These are phyloP conservation scores for Irpex sp. DNA, from an alignment of 1,284 basidiomycete species.

Conservation along the genomic window DNA sequence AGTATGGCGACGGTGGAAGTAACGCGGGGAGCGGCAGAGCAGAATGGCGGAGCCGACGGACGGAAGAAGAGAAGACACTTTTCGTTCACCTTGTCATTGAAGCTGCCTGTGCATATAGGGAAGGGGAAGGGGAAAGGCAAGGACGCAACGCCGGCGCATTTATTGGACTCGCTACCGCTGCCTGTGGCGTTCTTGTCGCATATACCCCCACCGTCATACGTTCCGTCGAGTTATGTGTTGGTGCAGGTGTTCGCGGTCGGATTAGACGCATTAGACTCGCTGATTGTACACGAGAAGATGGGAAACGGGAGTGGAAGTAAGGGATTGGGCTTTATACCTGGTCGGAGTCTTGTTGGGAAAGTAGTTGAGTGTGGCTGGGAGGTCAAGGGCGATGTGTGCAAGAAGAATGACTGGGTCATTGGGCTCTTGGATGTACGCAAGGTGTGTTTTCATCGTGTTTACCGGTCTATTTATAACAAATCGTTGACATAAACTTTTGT, in stretches of 20 bases:
- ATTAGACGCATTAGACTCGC: constrained; percentile 69
- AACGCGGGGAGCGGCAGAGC: constrained; percentile 52
- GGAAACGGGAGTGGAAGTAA: constrained; percentile 21
- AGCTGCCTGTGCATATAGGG: constrained; percentile 11
- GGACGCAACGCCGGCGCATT: constrained; percentile 38
- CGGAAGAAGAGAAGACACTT: constrained; percentile 13
- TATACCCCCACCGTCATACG: constrained; percentile 69
- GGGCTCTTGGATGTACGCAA: constrained; percentile 75
- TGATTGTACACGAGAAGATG: constrained; percentile 50
- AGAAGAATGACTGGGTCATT: constrained; percentile 80
- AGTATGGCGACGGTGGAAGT: constrained; percentile 86
- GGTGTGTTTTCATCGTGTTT: constrained; percentile 40
- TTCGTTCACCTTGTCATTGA: constrained; percentile 18
- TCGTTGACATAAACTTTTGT: not conserved
- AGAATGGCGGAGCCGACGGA: constrained; percentile 1
- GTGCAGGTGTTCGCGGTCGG: constrained; percentile 86
- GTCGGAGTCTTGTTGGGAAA: constrained; percentile 79
- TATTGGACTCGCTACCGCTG: constrained; percentile 48
- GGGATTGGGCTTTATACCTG: constrained; percentile 73
- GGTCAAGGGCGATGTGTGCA: constrained; percentile 59
- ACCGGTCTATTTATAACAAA: not conserved
- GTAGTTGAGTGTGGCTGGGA: constrained; percentile 79
- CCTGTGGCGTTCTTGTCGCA: constrained; percentile 48
- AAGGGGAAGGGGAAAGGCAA: constrained; percentile 15
- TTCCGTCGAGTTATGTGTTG: constrained; percentile 64